These are phyloP conservation scores for Pseudevernia furfuracea DNA, from an alignment of 495 filamentous ascomycete genomes.

Conservation along the genomic window DNA sequence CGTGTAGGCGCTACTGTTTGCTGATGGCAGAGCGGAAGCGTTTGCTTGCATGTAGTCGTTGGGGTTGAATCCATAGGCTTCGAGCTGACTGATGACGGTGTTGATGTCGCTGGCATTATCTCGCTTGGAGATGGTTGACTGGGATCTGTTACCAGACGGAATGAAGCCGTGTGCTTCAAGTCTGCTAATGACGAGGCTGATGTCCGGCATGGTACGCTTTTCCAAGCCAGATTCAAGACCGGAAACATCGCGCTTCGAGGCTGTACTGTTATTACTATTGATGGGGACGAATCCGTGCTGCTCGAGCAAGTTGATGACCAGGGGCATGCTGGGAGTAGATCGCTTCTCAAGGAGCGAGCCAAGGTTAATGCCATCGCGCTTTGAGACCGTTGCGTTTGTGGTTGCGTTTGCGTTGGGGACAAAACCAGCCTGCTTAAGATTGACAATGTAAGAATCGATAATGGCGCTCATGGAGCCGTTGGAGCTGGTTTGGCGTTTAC, in stretches of 20 bases:
- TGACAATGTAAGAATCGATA: slow-evolving; percentile 1
- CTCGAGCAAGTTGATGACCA: slow-evolving; percentile 1
- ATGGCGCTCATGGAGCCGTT: background rate
- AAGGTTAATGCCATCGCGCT: background rate
- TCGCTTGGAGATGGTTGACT: background rate
- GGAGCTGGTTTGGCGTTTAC: background rate
- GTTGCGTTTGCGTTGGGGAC: slow-evolving; percentile 1
- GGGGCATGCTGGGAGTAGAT: background rate
- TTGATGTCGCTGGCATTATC: background rate
- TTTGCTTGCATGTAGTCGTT: background rate
- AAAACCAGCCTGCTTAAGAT: background rate
- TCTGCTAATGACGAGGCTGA: background rate
- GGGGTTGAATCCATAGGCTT: background rate
- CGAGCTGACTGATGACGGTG: background rate
- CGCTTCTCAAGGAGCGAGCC: background rate
- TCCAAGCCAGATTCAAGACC: background rate
- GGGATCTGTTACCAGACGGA: background rate
- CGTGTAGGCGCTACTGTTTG: no score
- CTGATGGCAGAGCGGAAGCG: background rate
- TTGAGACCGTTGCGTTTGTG: background rate
- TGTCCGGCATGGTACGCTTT: background rate
- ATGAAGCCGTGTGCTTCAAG: background rate
- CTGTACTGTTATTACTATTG: background rate
- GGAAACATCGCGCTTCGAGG: background rate
- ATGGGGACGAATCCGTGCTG: background rate